A percentile compares a stretch with the other conserved stretches of the same genome.
phyloP scores from a whole-genome alignment of 106 monocot species.

The Allium fistulosum region DNA sequence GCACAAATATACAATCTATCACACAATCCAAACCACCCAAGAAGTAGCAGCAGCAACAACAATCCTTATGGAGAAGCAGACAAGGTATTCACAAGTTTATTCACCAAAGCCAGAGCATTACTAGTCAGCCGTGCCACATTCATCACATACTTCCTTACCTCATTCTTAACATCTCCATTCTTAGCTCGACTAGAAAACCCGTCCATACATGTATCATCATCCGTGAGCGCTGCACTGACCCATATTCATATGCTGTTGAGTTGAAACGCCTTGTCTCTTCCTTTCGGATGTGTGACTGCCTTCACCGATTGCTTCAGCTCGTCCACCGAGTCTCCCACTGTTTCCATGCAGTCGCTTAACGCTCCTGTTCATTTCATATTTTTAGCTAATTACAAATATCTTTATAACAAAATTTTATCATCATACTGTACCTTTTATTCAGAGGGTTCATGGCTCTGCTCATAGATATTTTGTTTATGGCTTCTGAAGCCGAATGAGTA shows the following conservation, averaged over 20 bases:
- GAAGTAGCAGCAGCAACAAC: neutral
- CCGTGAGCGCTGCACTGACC: conserved; percentile 26
- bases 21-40: too few species aligned
- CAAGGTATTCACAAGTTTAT: neutral
- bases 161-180: neutral
- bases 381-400: too few species aligned
- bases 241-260: conserved; percentile 16
- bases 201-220: conserved; percentile 23
- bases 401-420: neutral
- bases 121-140: conserved; percentile 10
- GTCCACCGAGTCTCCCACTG: conserved; percentile 9
- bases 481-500: neutral
- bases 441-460: neutral
- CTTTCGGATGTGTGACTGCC: neutral
- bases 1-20: too few species aligned
- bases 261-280: neutral
- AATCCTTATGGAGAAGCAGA: neutral
- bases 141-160: neutral
- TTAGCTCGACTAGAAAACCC: conserved; percentile 1
- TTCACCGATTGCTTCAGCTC: neutral
- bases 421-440: neutral
- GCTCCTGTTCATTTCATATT: too few species aligned
- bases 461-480: neutral
- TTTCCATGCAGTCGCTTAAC: conserved; percentile 9
- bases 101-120: conserved; percentile 24